phyloP scores from a whole-genome alignment of 345 rosid genomes.

The Reutealis trisperma region DNA sequence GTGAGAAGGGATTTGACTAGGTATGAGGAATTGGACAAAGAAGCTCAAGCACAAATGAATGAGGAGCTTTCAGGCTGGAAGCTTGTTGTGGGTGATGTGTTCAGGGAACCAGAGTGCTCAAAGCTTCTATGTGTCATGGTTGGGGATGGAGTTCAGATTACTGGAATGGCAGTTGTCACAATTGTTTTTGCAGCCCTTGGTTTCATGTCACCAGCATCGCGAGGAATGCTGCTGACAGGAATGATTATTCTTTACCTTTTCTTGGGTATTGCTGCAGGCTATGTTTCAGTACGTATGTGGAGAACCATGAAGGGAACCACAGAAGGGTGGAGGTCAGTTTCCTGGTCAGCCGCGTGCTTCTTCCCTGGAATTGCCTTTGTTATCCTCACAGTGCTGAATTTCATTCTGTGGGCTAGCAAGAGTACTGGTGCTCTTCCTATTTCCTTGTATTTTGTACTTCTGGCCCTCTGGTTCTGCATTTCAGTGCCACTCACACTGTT shows the following conservation, averaged over 20 bases:
- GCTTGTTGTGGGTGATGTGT: conserved; percentile 88
- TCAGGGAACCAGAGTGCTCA: conserved; percentile 70
- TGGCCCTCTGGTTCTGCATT: conserved; percentile 81
- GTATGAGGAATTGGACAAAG: conserved; percentile 80
- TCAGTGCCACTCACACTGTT: conserved; percentile 76
- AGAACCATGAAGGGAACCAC: conserved; percentile 71
- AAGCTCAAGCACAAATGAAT: conserved; percentile 84
- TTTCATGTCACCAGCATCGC: conserved; percentile 84
- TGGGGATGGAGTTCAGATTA: conserved; percentile 75
- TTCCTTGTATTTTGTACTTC: conserved; percentile 64
- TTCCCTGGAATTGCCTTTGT: conserved; percentile 83
- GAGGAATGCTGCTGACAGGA: conserved; percentile 86
- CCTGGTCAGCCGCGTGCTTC: conserved; percentile 75
- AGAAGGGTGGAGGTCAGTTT: conserved; percentile 75
- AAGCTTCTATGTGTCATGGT: conserved; percentile 80
- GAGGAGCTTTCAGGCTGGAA: conserved; percentile 92
- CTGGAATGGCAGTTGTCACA: conserved; percentile 78
- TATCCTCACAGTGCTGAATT: conserved; percentile 64
- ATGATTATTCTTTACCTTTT: conserved; percentile 79
- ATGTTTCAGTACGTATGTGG: conserved; percentile 73
- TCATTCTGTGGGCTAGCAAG: conserved; percentile 74
- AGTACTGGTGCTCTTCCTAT: conserved; percentile 84
- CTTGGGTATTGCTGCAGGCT: conserved; percentile 72
- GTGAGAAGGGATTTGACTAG: conserved; percentile 84
- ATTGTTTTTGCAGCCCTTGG: conserved; percentile 77